phyloP scores from a whole-genome alignment of 805 yeast species.

The Saccharomycopsis malanga region DNA sequence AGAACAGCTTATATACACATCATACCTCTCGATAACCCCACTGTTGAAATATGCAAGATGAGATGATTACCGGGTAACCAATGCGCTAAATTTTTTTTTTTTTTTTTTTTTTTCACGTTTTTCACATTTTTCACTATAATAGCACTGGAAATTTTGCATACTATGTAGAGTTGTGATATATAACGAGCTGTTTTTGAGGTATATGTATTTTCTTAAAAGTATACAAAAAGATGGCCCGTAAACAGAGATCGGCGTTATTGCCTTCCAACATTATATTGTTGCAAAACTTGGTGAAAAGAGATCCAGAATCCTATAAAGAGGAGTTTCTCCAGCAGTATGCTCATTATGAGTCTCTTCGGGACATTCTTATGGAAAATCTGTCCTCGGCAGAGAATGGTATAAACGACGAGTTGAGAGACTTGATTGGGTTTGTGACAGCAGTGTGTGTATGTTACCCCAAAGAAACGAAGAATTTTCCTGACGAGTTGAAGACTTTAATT shows the following conservation, averaged over 20 bases:
- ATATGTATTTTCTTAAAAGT: too few relatives aligned
- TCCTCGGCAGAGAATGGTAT: conserved; percentile 43
- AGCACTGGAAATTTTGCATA: too few relatives aligned
- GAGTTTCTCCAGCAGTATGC: conserved; percentile 90
- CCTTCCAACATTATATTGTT: conserved; percentile 88
- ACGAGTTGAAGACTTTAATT: conserved; percentile 64
- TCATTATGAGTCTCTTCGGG: conserved; percentile 87
- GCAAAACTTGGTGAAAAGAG: conserved; percentile 89
- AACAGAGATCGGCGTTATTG: conserved; percentile 85
- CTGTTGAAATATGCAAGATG: too few relatives aligned
- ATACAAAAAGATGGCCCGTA: conserved; percentile 92
- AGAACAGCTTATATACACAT: too few relatives aligned
- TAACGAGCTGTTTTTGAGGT: too few relatives aligned
- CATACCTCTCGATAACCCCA: too few relatives aligned
- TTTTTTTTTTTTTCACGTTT: too few relatives aligned
- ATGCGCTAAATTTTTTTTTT: too few relatives aligned
- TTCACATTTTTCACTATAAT: too few relatives aligned
- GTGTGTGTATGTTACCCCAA: conserved; percentile 86
- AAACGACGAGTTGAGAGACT: conserved; percentile 55
- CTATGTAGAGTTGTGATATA: too few relatives aligned
- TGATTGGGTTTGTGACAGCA: conserved; percentile 86
- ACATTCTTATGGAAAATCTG: conserved; percentile 74
- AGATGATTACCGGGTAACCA: too few relatives aligned
- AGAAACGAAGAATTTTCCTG: conserved; percentile 80
- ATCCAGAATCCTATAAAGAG: conserved; percentile 89